phyloP scores from a whole-genome alignment of 768 basidiomycete species.

The Lactarius vividus region DNA sequence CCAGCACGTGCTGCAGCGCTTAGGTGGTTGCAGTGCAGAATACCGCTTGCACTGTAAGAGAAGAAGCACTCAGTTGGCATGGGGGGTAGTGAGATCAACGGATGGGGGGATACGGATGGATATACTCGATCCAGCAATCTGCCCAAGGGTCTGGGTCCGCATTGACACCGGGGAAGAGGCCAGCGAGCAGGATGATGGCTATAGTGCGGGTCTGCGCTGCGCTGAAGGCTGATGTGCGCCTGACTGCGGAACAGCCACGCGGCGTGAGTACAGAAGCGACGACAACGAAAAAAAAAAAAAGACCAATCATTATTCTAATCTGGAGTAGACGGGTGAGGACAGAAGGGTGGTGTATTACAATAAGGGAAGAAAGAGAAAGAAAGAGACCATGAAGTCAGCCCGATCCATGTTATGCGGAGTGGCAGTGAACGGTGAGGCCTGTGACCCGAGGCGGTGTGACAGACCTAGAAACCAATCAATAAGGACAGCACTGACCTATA shows the following conservation, averaged over 20 bases:
- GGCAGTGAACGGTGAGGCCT: too few species aligned
- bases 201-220: neutral
- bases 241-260: neutral
- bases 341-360: too few species aligned
- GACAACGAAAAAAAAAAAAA: neutral
- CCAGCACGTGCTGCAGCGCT: neutral
- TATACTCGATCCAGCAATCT: conserved; percentile 7
- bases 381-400: neutral
- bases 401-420: too few species aligned
- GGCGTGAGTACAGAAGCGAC: neutral
- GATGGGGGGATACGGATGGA: neutral
- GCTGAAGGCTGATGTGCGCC: neutral
- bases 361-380: neutral
- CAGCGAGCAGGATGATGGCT: neutral
- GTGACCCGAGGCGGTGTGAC: too few species aligned
- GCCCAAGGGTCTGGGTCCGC: neutral
- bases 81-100: neutral
- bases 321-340: too few species aligned
- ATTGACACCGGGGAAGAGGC: conserved; percentile 2
- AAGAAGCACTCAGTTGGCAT: neutral
- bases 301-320: neutral
- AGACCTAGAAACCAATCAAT: too few species aligned
- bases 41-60: neutral
- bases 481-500: too few species aligned
- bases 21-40: neutral